Conservation (phyloP, 768 basidiomycete species). For the Psilocybe tampanensis region DNA sequence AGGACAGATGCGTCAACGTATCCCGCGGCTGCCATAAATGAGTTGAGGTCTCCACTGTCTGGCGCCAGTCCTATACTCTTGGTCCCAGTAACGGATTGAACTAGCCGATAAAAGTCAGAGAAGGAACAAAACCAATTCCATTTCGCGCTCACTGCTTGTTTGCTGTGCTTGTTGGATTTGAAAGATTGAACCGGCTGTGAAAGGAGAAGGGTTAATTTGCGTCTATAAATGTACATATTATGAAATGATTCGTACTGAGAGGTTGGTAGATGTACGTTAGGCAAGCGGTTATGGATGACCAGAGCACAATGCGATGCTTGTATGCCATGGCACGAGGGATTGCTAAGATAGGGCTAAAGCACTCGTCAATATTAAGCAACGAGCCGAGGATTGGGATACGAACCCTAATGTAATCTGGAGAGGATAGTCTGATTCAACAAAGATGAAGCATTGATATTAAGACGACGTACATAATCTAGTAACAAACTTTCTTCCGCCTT, state of each 20-base stretch:
- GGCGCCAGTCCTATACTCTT: conserved; percentile 47
- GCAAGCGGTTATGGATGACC: conserved; percentile 53
- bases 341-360: conserved; percentile 41
- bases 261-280: conserved; percentile 56
- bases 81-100: conserved; percentile 40
- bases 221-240: not conserved
- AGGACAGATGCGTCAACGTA: conserved; percentile 48
- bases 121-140: not conserved
- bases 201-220: conserved; percentile 3
- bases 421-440: not conserved
- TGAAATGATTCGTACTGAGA: conserved; percentile 40
- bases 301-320: conserved; percentile 55
- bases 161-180: conserved; percentile 34
- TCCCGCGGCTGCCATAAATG: conserved; percentile 64
- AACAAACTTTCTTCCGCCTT: conserved; percentile 62
- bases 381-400: not conserved
- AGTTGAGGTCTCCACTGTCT: conserved; percentile 44
- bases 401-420: conserved; percentile 48
- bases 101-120: conserved; percentile 28
- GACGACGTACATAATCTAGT: conserved; percentile 60
- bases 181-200: conserved; percentile 44
- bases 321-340: conserved; percentile 50
- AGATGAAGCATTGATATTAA: not conserved
- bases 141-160: conserved; percentile 20
- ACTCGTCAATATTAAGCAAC: not conserved